A percentile compares a stretch with the other conserved stretches of the same genome.
Evolutionary conservation across 352 stramenopile genomes (phyloP).

Genomic region (Globisporangium acanthophoron): DNA sequence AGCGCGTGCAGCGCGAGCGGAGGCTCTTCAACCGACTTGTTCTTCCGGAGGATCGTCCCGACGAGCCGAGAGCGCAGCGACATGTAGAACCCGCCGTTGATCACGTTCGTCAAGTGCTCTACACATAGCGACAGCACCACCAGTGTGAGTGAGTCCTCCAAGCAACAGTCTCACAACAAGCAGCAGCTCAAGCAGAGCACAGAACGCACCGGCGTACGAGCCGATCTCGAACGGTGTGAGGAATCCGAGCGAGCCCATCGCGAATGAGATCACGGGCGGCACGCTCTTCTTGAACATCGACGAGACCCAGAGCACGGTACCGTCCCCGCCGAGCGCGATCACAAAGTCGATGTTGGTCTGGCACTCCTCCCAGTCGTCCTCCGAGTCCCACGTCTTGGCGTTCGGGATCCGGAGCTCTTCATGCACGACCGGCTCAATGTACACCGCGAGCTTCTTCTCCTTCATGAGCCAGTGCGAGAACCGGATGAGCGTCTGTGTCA

Average conservation of each 20-base stretch:
- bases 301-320: slow-evolving; percentile 87
- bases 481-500: slow-evolving; percentile 61
- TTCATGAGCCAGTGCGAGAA: slow-evolving; percentile 69
- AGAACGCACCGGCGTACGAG: slow-evolving; percentile 30
- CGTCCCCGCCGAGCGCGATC: slow-evolving; percentile 94
- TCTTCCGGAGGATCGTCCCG: slow-evolving; percentile 62
- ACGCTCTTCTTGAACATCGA: slow-evolving; percentile 88
- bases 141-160: not conserved
- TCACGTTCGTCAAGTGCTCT: slow-evolving; percentile 70
- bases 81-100: slow-evolving; percentile 82
- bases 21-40: slow-evolving; percentile 39
- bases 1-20: slow-evolving; percentile 88
- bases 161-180: not conserved
- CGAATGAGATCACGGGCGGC: slow-evolving; percentile 93
- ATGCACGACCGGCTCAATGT: slow-evolving; percentile 72
- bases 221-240: slow-evolving; percentile 91
- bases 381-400: slow-evolving; percentile 60
- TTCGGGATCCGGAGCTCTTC: slow-evolving; percentile 45
- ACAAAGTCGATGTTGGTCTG: slow-evolving; percentile 89
- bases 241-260: slow-evolving; percentile 95
- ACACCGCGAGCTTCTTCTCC: slow-evolving; percentile 68
- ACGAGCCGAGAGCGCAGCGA: slow-evolving; percentile 72
- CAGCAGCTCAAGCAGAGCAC: not conserved
- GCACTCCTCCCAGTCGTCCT: slow-evolving; percentile 56
- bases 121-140: slow-evolving; percentile 1